Base-by-base conservation (phyloP, 2,329 filamentous ascomycete species). In the Hypoxylon sp. region DNA sequence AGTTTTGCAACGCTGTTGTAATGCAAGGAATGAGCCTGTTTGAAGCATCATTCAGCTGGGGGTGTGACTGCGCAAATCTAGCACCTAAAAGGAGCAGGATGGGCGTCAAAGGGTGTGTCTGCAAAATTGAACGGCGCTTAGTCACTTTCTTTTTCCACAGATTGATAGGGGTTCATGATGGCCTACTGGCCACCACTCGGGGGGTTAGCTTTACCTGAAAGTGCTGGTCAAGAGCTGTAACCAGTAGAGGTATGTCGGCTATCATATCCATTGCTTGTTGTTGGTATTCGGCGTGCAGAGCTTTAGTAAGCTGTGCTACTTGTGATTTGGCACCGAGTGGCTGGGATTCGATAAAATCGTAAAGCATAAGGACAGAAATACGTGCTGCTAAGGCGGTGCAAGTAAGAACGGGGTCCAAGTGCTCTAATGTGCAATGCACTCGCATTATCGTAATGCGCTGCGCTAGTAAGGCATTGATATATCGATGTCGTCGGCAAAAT, bases 31-130 rank as follows among this genome's bases (percentile, higher is more conserved):
- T 23, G 23, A 49, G 30, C 16, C 25, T 26, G 16, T 32, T 40
- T 12, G 26, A 41, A 20, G 35, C 35, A 17, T 49, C 26, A 17
- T 41, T 49, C 35, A 41, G 27, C 17, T 16, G 27, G 13, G 35
- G 17, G 35, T 49, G 45, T 5, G 35, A 23, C 27, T 41, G 45
- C 23, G 26, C 16, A 15, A 49, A 54, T 25, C 34, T 38, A 16
- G 51, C 43, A 12, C 30, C 35, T 21, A 37, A 19, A 4, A 54
- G 20, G n/a, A 54, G 44, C 25, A 36, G 51, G 31, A 54, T 54
- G 7, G 51, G 43, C 4, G 51, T 54, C 13, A 54, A 34, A 40
- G 51, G 51, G 36, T 54, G 51, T 40, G 38, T 50, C 46, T 50
- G 38, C 13, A 43, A 50, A 37, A 35, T 35, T 37, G 17, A 25